Percentiles rank a stretch among this genome's conserved stretches.
phyloP scores from a whole-genome alignment of 306 rosid species.

The Medicago arabica region DNA sequence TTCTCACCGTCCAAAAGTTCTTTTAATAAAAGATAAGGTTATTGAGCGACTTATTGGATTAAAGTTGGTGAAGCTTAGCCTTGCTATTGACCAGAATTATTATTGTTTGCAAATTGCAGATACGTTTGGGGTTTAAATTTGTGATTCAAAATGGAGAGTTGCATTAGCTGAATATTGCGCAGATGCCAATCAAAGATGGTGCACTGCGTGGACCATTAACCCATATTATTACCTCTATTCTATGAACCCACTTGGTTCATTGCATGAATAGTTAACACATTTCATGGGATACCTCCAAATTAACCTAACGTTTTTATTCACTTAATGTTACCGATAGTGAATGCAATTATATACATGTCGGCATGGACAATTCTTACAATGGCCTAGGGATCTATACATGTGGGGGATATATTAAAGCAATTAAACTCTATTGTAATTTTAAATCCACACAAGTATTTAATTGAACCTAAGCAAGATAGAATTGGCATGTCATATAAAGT shows the following conservation, averaged over 20 bases:
- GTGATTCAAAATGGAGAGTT: conserved; percentile 33
- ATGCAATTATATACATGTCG: background rate
- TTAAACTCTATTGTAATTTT: background rate
- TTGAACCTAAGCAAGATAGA: no score
- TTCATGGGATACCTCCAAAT: conserved; percentile 23
- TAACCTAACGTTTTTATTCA: background rate
- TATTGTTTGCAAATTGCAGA: conserved; percentile 10
- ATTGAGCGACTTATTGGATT: no score
- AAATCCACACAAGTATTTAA: no score
- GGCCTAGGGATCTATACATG: background rate
- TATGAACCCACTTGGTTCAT: conserved; percentile 41
- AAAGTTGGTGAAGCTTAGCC: no score
- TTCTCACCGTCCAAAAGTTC: no score
- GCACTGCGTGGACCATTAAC: conserved; percentile 14
- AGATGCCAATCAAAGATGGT: conserved; percentile 3
- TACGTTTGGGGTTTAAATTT: conserved; percentile 43
- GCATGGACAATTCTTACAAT: background rate
- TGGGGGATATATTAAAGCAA: background rate
- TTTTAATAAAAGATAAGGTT: no score
- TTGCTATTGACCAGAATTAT: no score
- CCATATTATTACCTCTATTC: conserved; percentile 4
- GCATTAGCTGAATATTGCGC: conserved; percentile 31
- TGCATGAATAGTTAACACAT: conserved; percentile 24
- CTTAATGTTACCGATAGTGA: background rate
- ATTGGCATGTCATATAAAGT: no score